Percentiles rank a stretch among this genome's conserved stretches.
These are phyloP conservation scores for Ophiobolus disseminans DNA, from an alignment of 2,329 filamentous ascomycete genomes.

Conservation along the genomic window DNA sequence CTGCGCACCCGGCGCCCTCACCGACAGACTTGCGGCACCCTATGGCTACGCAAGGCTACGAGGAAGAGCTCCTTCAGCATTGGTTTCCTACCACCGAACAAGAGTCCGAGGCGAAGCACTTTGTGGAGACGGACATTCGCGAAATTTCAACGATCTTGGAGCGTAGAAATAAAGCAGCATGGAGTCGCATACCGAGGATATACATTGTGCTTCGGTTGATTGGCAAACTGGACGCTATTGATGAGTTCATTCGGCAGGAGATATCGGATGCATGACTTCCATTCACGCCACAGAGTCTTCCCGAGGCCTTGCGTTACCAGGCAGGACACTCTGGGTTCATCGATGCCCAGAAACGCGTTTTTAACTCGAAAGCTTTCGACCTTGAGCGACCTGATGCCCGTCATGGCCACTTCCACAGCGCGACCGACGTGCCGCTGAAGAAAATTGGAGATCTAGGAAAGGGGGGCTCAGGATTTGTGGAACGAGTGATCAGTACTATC, in stretches of 20 bases:
- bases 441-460: slow-evolving; percentile 21
- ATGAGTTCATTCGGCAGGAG: slow-evolving; percentile 15
- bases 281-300: slow-evolving; percentile 15
- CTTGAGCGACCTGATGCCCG: slow-evolving; percentile 11
- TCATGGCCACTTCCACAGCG: slow-evolving; percentile 17
- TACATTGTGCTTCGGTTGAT: slow-evolving; percentile 23
- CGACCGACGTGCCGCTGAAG: slow-evolving; percentile 14
- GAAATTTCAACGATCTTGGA: slow-evolving; percentile 16
- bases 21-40: neutral
- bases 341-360: slow-evolving; percentile 17
- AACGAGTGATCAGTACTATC: slow-evolving; percentile 28
- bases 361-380: slow-evolving; percentile 9
- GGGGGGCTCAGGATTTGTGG: slow-evolving; percentile 27
- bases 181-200: slow-evolving; percentile 21
- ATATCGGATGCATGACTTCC: slow-evolving; percentile 17
- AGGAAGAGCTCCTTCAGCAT: slow-evolving; percentile 8
- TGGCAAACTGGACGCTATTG: slow-evolving; percentile 11
- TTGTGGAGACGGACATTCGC: slow-evolving; percentile 14
- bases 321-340: slow-evolving; percentile 13
- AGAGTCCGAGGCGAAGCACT: neutral
- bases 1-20: neutral
- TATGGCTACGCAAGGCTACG: slow-evolving; percentile 9
- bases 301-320: slow-evolving; percentile 6
- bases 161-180: slow-evolving; percentile 7
- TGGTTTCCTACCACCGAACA: slow-evolving; percentile 3